Conservation (phyloP, 371 early-diverging fungal species). For the Syncephalastrum sp. region DNA sequence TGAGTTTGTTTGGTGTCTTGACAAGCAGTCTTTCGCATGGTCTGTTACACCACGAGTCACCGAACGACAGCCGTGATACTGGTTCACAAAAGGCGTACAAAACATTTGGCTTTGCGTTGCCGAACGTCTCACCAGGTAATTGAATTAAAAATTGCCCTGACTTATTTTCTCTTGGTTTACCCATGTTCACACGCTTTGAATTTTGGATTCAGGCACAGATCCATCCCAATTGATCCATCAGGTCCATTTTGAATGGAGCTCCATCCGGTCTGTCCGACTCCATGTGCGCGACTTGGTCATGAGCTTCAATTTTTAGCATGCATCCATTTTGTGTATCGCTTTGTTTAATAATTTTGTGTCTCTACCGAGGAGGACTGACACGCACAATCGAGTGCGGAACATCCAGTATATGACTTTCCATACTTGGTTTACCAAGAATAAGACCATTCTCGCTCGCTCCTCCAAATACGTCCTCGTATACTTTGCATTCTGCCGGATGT, state of each 20-base stretch:
- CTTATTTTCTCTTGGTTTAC: constrained; percentile 7
- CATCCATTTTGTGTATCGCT: too few relatives aligned
- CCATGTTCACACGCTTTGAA: background rate
- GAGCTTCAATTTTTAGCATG: constrained; percentile 57
- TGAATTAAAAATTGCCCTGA: constrained; percentile 1
- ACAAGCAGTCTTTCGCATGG: constrained; percentile 50
- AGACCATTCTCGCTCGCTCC: constrained; percentile 59
- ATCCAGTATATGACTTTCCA: constrained; percentile 36
- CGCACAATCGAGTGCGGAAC: constrained; percentile 32
- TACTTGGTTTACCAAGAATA: constrained; percentile 39
- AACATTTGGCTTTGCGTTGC: constrained; percentile 68
- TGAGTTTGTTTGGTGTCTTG: constrained; percentile 73
- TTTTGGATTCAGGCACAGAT: constrained; percentile 31
- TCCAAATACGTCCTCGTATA: constrained; percentile 38
- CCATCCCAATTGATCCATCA: constrained; percentile 47
- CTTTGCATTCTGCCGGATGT: constrained; percentile 8
- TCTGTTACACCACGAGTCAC: constrained; percentile 15
- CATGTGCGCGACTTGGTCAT: constrained; percentile 54
- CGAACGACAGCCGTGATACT: constrained; percentile 10
- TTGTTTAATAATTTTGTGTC: too few relatives aligned
- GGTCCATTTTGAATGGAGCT: constrained; percentile 71
- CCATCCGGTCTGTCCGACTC: constrained; percentile 63
- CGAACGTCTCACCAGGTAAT: constrained; percentile 38
- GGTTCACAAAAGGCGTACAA: constrained; percentile 54
- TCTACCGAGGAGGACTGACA: too few relatives aligned